Base-by-base conservation (phyloP, 805 yeast species). In the Wickerhamiella shivajii region DNA sequence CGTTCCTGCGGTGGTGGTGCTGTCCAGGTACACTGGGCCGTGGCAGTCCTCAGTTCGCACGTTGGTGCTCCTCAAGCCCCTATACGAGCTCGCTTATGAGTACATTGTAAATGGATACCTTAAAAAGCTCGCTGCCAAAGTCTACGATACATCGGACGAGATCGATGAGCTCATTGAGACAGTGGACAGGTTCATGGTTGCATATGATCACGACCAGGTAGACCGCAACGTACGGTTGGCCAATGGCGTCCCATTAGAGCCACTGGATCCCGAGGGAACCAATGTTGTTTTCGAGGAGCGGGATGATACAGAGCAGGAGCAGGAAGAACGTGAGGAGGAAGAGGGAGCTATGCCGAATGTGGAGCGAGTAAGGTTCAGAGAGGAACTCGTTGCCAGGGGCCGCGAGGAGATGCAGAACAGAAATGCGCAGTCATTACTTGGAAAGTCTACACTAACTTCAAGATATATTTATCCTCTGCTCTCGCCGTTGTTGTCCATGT, bases 141-240 rank as follows among this genome's bases (percentile, higher is more conserved):
- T 31, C 8, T 19, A 17, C 11, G 29, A 13, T 7, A 19, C 13
- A 2, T 25, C 25, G 10, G 18, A 18, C 5, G 18, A 20, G 18
- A 28, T 31, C 3, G 34, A 31, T 10, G 27, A 24, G 6, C 8
- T 31, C n/a, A 31, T 31, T 24, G 34, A 31, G 22, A 24, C 8
- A 29, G 29, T 5, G 14, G 18, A 5, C 27, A 31, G 13, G 18
- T 12, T 19, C 24, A n/a, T 12, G 18, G 11, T n/a, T n/a, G n/a
- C n/a, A n/a, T n/a, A n/a, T n/a, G n/a, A n/a, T n/a, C n/a, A n/a
- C n/a, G n/a, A n/a, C n/a, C n/a, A n/a, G n/a, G n/a, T n/a, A n/a
- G n/a, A n/a, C n/a, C n/a, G n/a, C n/a, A n/a, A n/a, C n/a, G n/a
- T n/a, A n/a, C n/a, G n/a, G n/a, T n/a, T n/a, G n/a, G n/a, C n/a